A percentile compares a stretch with the other conserved stretches of the same genome.
These are phyloP conservation scores for Leptographium flavum DNA, from an alignment of 2,329 filamentous ascomycete species.

Conservation along the genomic window DNA sequence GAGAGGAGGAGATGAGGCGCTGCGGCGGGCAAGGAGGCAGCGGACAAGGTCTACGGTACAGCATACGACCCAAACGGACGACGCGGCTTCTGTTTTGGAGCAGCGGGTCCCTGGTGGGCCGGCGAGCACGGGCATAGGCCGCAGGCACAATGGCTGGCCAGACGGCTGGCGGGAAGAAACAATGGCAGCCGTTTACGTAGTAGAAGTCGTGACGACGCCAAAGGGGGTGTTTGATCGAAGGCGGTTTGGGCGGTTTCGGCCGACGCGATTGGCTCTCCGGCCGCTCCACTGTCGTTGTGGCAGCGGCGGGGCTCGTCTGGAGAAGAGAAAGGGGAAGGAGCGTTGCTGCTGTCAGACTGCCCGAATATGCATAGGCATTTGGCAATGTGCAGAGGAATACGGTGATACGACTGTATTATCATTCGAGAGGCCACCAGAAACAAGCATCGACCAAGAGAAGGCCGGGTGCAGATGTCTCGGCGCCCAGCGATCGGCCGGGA, in stretches of 20 bases:
- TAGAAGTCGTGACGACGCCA: background rate
- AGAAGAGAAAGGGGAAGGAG: background rate
- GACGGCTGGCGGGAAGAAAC: background rate
- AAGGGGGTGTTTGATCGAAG: background rate
- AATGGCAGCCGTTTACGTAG: background rate
- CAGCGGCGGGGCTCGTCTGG: background rate
- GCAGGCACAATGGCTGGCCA: background rate
- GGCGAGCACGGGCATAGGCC: too few species aligned
- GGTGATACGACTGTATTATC: too few species aligned
- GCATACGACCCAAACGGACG: background rate
- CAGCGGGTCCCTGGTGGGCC: background rate
- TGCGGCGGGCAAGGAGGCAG: too few species aligned
- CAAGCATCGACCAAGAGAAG: too few species aligned
- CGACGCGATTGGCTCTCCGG: background rate
- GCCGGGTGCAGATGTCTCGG: too few species aligned
- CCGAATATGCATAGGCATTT: background rate
- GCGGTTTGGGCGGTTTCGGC: background rate
- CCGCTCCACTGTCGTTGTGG: background rate
- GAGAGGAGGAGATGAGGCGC: too few species aligned
- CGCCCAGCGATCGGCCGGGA: too few species aligned
- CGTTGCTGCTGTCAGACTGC: background rate
- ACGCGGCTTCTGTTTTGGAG: constrained; percentile 3
- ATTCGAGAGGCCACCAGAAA: too few species aligned
- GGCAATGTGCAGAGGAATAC: too few species aligned
- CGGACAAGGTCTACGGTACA: too few species aligned